Evolutionary conservation across 331 rosid genomes (phyloP).

Genomic region (Stylosanthes scabra): DNA sequence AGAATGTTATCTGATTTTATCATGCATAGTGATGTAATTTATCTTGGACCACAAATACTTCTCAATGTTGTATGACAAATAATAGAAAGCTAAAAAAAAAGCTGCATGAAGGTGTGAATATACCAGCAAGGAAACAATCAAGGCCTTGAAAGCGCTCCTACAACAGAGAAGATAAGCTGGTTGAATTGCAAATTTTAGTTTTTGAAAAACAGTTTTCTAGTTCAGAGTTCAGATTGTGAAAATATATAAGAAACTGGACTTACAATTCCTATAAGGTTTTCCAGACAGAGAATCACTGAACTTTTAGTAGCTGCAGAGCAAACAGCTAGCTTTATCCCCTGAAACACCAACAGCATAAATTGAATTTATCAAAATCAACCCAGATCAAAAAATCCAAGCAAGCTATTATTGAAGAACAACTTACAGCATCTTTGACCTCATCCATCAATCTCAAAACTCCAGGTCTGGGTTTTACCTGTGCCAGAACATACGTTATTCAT

Average conservation of each 20-base stretch:
- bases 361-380: conserved; percentile 6
- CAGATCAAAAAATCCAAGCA: conserved; percentile 23
- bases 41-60: not conserved
- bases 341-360: conserved; percentile 36
- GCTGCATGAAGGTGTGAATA: conserved; percentile 7
- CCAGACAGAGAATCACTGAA: conserved; percentile 89
- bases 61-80: conserved; percentile 27
- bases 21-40: not conserved
- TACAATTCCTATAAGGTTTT: conserved; percentile 89
- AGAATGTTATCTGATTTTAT: conserved; percentile 4
- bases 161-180: conserved; percentile 34
- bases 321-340: conserved; percentile 92
- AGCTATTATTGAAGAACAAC: conserved; percentile 41
- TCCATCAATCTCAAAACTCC: conserved; percentile 97
- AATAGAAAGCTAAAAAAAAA: conserved; percentile 28
- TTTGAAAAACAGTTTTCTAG: not conserved
- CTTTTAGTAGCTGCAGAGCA: conserved; percentile 99
- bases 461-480: conserved; percentile 91
- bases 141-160: conserved; percentile 97
- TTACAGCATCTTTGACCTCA: conserved; percentile 89
- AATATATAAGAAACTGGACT: conserved; percentile 35
- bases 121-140: conserved; percentile 99
- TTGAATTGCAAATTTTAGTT: conserved; percentile 14
- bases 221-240: not conserved
- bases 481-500: conserved; percentile 6